Percentiles rank a stretch among this genome's conserved stretches.
These are phyloP conservation scores for Beauveria pseudobassiana DNA, from an alignment of 2,329 filamentous ascomycete species.

Conservation along the genomic window DNA sequence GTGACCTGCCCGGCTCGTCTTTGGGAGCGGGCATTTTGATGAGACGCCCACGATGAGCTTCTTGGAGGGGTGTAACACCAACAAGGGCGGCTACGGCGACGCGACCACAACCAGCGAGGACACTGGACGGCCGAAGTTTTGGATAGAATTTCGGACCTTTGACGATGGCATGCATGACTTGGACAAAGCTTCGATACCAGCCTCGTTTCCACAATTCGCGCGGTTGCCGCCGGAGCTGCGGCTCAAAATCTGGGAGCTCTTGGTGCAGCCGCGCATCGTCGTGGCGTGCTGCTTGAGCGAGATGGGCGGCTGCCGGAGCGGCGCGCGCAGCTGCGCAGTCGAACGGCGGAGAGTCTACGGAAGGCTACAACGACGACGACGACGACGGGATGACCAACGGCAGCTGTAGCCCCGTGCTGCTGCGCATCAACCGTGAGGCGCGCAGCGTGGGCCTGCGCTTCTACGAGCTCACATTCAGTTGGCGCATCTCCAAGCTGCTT, in stretches of 20 bases:
- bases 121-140: slow-evolving; percentile 27
- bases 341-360: slow-evolving; percentile 12
- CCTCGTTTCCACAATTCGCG: slow-evolving; percentile 29
- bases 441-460: slow-evolving; percentile 32
- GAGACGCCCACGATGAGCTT: slow-evolving; percentile 1
- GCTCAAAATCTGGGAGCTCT: slow-evolving; percentile 38
- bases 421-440: slow-evolving; percentile 37
- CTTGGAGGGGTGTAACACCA: neutral
- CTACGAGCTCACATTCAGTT: slow-evolving; percentile 40
- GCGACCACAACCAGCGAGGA: slow-evolving; percentile 12
- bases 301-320: slow-evolving; percentile 22
- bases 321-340: slow-evolving; percentile 20
- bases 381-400: slow-evolving; percentile 13
- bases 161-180: slow-evolving; percentile 29
- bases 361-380: slow-evolving; percentile 15
- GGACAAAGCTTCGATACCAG: slow-evolving; percentile 1
- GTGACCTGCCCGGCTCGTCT: neutral
- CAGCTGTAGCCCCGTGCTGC: slow-evolving; percentile 29
- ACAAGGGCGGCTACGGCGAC: neutral
- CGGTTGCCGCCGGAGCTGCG: slow-evolving; percentile 40
- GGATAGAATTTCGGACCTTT: slow-evolving; percentile 39
- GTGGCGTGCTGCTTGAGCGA: slow-evolving; percentile 34
- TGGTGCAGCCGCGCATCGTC: slow-evolving; percentile 38
- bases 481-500: slow-evolving; percentile 36
- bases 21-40: neutral